Percentiles rank a stretch among this genome's conserved stretches.
Evolutionary conservation across 306 rosid species (phyloP).

Genomic region (Leucaena leucocephala): DNA sequence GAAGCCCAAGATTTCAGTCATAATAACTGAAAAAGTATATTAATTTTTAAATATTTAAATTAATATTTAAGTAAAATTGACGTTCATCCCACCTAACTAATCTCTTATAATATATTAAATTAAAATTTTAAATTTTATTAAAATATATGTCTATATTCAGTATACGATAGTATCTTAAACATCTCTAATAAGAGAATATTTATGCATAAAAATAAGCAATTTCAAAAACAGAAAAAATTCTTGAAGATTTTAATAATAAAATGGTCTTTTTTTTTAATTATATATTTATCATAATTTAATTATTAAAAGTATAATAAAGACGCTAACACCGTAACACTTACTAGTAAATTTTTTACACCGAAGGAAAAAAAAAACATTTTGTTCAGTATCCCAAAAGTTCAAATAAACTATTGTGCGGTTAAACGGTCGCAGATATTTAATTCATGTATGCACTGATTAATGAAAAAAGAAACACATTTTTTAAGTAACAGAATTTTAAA

Average conservation of each 20-base stretch:
- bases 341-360: not conserved
- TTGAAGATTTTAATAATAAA: not conserved
- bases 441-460: not conserved
- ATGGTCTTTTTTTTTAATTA: not conserved
- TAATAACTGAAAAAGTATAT: too few species aligned
- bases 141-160: too few species aligned
- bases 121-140: too few species aligned
- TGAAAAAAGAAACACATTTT: not conserved
- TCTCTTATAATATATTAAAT: too few species aligned
- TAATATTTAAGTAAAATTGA: too few species aligned
- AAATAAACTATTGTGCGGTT: not conserved
- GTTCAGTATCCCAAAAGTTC: not conserved
- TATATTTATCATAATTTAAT: not conserved
- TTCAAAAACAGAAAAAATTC: not conserved
- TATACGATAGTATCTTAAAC: too few species aligned
- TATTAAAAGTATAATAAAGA: not conserved
- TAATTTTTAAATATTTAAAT: too few species aligned
- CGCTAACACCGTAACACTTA: too few species aligned
- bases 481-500: conserved; percentile 2
- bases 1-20: too few species aligned
- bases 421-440: not conserved
- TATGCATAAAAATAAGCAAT: too few species aligned
- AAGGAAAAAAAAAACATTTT: not conserved
- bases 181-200: too few species aligned
- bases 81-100: too few species aligned